Percentiles rank a stretch among this genome's conserved stretches.
Evolutionary conservation across 441 rosid genomes (phyloP).

Genomic region (Cnidoscolus chayamansa): DNA sequence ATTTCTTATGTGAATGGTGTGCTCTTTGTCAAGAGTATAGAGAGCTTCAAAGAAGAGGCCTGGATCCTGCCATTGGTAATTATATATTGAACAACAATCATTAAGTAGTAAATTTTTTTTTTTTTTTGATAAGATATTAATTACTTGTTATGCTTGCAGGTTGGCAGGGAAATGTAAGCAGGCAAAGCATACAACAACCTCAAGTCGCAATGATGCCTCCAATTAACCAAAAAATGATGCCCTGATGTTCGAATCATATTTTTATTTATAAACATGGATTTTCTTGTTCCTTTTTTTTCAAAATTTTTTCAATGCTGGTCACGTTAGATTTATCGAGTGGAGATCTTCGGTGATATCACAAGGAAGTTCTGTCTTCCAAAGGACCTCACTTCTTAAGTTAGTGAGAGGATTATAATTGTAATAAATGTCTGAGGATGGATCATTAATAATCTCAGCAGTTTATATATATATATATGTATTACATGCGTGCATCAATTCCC

Average conservation of each 20-base stretch:
- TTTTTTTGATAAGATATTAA: neutral
- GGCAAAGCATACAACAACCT: slow-evolving; percentile 32
- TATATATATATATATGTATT: too few relatives aligned
- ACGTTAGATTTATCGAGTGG: too few relatives aligned
- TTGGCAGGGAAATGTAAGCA: slow-evolving; percentile 34
- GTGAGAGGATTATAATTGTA: too few relatives aligned
- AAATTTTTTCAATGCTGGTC: too few relatives aligned
- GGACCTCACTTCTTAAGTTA: too few relatives aligned
- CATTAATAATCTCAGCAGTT: too few relatives aligned
- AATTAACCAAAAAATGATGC: slow-evolving; percentile 49
- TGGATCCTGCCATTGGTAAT: slow-evolving; percentile 61
- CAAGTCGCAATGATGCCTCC: slow-evolving; percentile 53
- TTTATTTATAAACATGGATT: neutral
- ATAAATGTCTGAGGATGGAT: too few relatives aligned
- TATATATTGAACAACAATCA: neutral
- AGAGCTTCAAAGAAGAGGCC: slow-evolving; percentile 51
- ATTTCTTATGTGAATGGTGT: slow-evolving; percentile 51
- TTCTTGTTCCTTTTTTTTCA: too few relatives aligned
- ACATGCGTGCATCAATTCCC: too few relatives aligned
- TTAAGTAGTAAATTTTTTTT: neutral
- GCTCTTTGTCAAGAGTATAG: slow-evolving; percentile 70
- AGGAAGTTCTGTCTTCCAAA: too few relatives aligned
- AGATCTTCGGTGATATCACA: too few relatives aligned
- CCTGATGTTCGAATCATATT: neutral
- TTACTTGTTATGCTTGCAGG: slow-evolving; percentile 19